Percentiles rank a stretch among this genome's conserved stretches.
These are phyloP conservation scores for Perilla frutescens DNA, from an alignment of 257 asterid genomes.

Conservation along the genomic window DNA sequence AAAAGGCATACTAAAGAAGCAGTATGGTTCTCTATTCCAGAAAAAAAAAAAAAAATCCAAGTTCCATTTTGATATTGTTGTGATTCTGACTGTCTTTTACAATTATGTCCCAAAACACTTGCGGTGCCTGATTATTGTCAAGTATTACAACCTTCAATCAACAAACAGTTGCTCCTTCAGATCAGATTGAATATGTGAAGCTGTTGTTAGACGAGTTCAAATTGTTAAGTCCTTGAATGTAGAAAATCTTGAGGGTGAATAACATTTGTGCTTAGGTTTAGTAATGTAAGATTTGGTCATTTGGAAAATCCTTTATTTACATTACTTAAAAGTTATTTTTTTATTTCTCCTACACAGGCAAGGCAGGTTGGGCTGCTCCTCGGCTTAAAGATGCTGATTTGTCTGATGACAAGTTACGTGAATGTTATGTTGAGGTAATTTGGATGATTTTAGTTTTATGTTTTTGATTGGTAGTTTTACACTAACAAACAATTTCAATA, in stretches of 20 bases:
- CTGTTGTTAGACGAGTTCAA: background rate
- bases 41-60: background rate
- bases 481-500: constrained; percentile 9
- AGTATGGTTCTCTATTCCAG: background rate
- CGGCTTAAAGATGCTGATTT: constrained; percentile 97
- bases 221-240: background rate
- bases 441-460: constrained; percentile 8
- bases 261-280: background rate
- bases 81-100: background rate
- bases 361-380: constrained; percentile 97
- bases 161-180: background rate
- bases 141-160: background rate
- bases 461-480: constrained; percentile 19
- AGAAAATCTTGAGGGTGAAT: background rate
- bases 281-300: background rate
- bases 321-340: background rate
- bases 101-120: background rate
- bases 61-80: background rate
- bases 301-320: constrained; percentile 14
- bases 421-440: constrained; percentile 84
- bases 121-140: background rate
- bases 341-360: constrained; percentile 53
- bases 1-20: background rate
- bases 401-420: constrained; percentile 86
- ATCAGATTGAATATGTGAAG: background rate